Percentiles rank a stretch among this genome's conserved stretches.
phyloP scores from a whole-genome alignment of 2,329 filamentous ascomycete species.

The Thielaviopsis populi region DNA sequence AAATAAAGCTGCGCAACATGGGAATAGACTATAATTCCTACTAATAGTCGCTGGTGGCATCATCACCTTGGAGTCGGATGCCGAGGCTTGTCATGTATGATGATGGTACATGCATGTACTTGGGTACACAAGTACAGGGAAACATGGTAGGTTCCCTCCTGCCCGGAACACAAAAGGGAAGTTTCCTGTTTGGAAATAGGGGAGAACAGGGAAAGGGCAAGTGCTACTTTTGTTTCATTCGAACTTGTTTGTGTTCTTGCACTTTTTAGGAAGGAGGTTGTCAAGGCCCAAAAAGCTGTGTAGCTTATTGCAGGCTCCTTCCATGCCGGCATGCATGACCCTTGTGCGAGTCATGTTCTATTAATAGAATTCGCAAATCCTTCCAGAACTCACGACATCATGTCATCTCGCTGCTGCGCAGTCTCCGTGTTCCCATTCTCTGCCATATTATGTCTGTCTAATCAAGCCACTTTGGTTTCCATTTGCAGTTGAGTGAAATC shows the following conservation, averaged over 20 bases:
- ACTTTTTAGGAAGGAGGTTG: background rate
- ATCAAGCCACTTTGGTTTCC: background rate
- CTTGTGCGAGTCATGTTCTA: background rate
- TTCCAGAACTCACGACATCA: background rate
- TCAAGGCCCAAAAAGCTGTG: background rate
- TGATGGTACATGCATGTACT: background rate
- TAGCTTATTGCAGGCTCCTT: background rate
- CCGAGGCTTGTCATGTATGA: background rate
- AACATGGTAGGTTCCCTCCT: too few species aligned
- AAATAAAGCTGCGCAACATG: background rate
- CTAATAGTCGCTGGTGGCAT: background rate
- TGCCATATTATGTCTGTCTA: background rate
- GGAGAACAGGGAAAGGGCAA: too few species aligned
- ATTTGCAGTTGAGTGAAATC: background rate
- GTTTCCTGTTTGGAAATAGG: too few species aligned
- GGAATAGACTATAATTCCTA: background rate
- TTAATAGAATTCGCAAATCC: background rate
- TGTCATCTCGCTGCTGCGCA: background rate
- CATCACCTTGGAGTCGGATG: background rate
- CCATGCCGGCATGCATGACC: background rate
- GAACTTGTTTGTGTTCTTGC: background rate
- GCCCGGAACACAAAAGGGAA: too few species aligned
- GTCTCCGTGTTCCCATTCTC: background rate
- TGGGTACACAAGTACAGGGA: background rate
- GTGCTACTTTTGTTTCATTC: too few species aligned